These are phyloP conservation scores for Coniochaeta sp. DNA, from an alignment of 2,329 filamentous ascomycete species.

Conservation along the genomic window DNA sequence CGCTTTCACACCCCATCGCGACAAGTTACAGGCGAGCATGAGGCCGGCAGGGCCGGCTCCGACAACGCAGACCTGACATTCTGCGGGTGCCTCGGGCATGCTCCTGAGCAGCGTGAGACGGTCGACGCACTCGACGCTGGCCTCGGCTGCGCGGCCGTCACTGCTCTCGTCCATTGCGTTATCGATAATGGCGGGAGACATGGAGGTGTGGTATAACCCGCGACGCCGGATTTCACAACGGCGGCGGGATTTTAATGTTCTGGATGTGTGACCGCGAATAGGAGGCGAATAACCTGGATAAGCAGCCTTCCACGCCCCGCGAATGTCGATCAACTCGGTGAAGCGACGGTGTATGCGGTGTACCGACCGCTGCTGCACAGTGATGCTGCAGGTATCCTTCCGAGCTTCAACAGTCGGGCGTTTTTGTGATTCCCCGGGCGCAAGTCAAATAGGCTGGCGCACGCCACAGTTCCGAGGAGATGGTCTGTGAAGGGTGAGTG, in stretches of 20 bases:
- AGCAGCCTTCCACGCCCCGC: background rate
- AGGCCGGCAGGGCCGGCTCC: slow-evolving; percentile 50
- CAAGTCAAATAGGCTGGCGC: background rate
- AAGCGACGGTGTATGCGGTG: background rate
- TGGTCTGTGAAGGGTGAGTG: too few relatives aligned
- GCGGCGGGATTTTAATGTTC: background rate
- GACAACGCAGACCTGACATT: slow-evolving; percentile 36
- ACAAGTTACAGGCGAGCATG: slow-evolving; percentile 49
- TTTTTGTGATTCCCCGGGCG: background rate
- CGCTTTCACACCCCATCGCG: slow-evolving; percentile 58
- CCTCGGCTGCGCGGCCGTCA: slow-evolving; percentile 14
- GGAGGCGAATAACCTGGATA: background rate
- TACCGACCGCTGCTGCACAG: background rate
- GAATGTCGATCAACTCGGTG: background rate
- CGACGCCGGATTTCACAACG: background rate
- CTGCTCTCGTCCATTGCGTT: slow-evolving; percentile 23
- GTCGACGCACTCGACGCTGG: slow-evolving; percentile 29
- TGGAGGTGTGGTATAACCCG: slow-evolving; percentile 7
- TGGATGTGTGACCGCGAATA: background rate
- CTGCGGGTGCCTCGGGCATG: slow-evolving; percentile 36
- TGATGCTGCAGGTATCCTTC: background rate
- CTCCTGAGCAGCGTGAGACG: slow-evolving; percentile 41
- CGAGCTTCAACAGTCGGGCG: background rate
- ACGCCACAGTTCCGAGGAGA: background rate
- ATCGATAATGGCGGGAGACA: slow-evolving; percentile 29